Evolutionary conservation across 2,329 filamentous ascomycete genomes (phyloP).

Genomic region (Tympanopsis confertula): DNA sequence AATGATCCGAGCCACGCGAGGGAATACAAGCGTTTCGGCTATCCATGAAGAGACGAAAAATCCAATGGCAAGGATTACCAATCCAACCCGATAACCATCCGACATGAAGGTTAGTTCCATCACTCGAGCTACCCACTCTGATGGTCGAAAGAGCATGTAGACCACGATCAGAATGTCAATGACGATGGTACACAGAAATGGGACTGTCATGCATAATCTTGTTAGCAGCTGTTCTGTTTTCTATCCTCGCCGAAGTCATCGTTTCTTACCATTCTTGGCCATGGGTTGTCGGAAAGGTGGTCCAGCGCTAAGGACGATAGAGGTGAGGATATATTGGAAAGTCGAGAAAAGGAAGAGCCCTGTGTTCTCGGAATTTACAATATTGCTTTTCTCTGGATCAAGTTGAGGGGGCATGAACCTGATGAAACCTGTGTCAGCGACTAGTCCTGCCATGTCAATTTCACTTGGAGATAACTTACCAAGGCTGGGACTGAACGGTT

Average conservation of each 20-base stretch:
- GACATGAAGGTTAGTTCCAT: constrained; percentile 83
- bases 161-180: constrained; percentile 54
- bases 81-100: constrained; percentile 57
- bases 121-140: constrained; percentile 52
- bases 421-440: too few species aligned
- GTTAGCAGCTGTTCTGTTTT: constrained; percentile 6
- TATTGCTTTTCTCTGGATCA: constrained; percentile 69
- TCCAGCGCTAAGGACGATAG: constrained; percentile 82
- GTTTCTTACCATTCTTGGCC: constrained; percentile 60
- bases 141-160: constrained; percentile 73
- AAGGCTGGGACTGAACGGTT: constrained; percentile 65
- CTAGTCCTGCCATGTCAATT: too few species aligned
- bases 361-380: constrained; percentile 87
- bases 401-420: constrained; percentile 66
- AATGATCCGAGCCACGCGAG: constrained; percentile 53
- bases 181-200: constrained; percentile 70
- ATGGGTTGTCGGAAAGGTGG: constrained; percentile 77
- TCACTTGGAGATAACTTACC: constrained; percentile 25
- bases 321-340: constrained; percentile 88
- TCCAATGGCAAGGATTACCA: constrained; percentile 57
- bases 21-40: constrained; percentile 62
- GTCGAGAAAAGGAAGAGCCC: constrained; percentile 80
- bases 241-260: not conserved
- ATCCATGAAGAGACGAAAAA: constrained; percentile 62
- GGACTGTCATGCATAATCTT: constrained; percentile 39